Evolutionary conservation across 176 grass and related monocot species (phyloP).

Genomic region (Saccharum officinarum): DNA sequence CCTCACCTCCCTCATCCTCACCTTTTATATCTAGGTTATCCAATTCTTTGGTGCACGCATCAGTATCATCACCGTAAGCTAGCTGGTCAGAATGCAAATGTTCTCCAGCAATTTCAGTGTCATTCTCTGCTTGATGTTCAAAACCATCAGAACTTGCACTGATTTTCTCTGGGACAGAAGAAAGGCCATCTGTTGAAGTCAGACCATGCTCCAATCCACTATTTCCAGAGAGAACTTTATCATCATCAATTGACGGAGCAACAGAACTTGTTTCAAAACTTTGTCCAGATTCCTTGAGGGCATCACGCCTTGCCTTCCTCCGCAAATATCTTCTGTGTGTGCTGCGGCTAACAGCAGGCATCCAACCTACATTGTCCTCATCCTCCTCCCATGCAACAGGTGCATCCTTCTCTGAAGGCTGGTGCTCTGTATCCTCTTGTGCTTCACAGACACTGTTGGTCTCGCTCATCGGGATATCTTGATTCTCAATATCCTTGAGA

Average conservation of each 20-base stretch:
- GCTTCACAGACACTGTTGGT: constrained; percentile 36
- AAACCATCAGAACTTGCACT: background rate
- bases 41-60: constrained; percentile 47
- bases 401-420: constrained; percentile 46
- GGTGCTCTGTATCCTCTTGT: constrained; percentile 33
- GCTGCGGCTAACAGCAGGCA: constrained; percentile 83
- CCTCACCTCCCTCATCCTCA: constrained; percentile 42
- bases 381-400: constrained; percentile 60
- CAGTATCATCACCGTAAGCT: constrained; percentile 15
- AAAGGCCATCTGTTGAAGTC: constrained; percentile 18
- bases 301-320: constrained; percentile 82
- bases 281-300: constrained; percentile 43
- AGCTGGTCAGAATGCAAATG: constrained; percentile 28
- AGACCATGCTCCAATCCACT: background rate
- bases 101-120: constrained; percentile 32
- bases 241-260: constrained; percentile 38
- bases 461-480: constrained; percentile 32
- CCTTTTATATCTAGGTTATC: constrained; percentile 57
- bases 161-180: constrained; percentile 20
- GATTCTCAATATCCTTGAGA: constrained; percentile 72
- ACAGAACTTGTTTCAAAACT: constrained; percentile 39
- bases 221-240: constrained; percentile 35
- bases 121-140: constrained; percentile 34
- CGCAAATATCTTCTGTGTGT: constrained; percentile 84
- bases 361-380: constrained; percentile 77